Evolutionary conservation across 306 rosid species (phyloP).

Genomic region (Prunus campanulata): DNA sequence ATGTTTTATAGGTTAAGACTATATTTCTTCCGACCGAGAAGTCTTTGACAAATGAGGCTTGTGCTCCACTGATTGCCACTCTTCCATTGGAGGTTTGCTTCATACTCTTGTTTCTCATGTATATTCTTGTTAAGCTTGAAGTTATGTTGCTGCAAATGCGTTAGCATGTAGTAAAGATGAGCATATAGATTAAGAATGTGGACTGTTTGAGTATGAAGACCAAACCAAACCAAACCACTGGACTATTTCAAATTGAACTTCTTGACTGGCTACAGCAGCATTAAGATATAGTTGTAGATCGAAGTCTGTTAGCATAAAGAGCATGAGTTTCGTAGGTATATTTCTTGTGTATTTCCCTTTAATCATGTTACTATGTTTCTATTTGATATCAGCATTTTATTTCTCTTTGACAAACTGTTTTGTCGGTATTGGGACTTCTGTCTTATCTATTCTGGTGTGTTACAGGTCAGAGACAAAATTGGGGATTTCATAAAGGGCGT

Average conservation of each 20-base stretch:
- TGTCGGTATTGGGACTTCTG: neutral
- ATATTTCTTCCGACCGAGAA: conserved; percentile 71
- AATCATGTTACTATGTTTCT: neutral
- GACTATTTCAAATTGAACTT: neutral
- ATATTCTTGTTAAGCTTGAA: neutral
- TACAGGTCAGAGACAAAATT: conserved; percentile 65
- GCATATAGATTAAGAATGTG: neutral
- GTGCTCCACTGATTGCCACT: conserved; percentile 83
- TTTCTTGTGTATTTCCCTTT: neutral
- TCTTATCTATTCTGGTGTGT: neutral
- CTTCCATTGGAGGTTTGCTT: conserved; percentile 79
- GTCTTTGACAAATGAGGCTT: conserved; percentile 54
- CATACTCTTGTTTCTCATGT: conserved; percentile 4
- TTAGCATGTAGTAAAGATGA: neutral
- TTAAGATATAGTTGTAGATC: neutral
- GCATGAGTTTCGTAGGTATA: neutral
- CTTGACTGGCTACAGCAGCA: neutral
- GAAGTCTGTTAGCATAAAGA: neutral
- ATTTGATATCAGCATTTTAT: neutral
- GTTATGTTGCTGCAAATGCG: neutral
- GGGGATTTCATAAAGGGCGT: conserved; percentile 65
- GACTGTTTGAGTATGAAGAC: neutral
- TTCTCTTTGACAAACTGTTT: neutral
- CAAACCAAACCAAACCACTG: conserved; percentile 1
- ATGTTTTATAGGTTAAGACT: conserved; percentile 56